These are phyloP conservation scores for Gossypium australe DNA, from an alignment of 345 rosid species.

Conservation along the genomic window DNA sequence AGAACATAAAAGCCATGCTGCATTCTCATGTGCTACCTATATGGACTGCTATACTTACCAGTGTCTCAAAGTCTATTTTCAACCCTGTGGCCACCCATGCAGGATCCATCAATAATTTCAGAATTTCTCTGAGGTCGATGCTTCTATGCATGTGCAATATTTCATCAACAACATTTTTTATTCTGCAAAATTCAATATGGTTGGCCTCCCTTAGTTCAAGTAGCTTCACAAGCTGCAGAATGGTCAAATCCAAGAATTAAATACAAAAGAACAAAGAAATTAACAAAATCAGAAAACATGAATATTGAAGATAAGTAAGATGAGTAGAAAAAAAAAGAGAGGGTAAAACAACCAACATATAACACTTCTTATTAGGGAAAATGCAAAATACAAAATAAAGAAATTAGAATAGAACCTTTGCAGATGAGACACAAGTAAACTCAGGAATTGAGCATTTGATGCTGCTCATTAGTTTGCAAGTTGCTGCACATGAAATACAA, in stretches of 20 bases:
- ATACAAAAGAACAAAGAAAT: neutral
- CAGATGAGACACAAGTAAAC: slow-evolving; percentile 81
- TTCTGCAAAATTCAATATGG: slow-evolving; percentile 87
- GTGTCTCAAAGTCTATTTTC: slow-evolving; percentile 72
- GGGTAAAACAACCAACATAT: neutral
- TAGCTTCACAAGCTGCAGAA: slow-evolving; percentile 87
- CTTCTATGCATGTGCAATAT: slow-evolving; percentile 62
- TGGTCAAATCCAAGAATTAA: slow-evolving; percentile 19
- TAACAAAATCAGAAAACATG: neutral
- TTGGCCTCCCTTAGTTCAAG: slow-evolving; percentile 92
- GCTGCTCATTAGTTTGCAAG: slow-evolving; percentile 78
- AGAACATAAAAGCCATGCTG: neutral
- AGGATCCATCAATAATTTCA: slow-evolving; percentile 80
- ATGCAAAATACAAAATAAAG: slow-evolving; percentile 5
- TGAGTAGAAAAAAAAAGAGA: neutral
- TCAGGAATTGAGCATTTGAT: slow-evolving; percentile 80
- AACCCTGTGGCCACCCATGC: slow-evolving; percentile 94
- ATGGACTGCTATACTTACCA: slow-evolving; percentile 38
- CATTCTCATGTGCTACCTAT: neutral
- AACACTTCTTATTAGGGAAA: neutral
- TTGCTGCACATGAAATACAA: slow-evolving; percentile 45
- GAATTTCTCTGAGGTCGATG: slow-evolving; percentile 59
- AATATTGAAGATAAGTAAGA: neutral
- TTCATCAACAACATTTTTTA: slow-evolving; percentile 78
- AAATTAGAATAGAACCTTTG: slow-evolving; percentile 57